Evolutionary conservation across 495 filamentous ascomycete species (phyloP).

Genomic region (Neurospora sp.): DNA sequence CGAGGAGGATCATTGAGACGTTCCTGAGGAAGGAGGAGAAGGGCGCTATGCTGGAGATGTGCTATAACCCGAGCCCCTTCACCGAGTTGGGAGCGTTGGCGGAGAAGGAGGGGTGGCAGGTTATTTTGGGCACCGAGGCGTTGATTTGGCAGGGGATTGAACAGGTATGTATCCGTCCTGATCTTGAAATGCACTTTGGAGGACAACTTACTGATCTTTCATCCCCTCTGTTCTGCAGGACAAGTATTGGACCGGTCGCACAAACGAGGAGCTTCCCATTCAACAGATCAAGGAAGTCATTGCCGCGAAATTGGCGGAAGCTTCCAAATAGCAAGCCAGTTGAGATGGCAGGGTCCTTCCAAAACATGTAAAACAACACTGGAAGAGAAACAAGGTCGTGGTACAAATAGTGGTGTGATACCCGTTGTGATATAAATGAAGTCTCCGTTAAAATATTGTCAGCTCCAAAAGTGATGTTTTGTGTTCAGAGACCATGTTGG

Average conservation of each 20-base stretch:
- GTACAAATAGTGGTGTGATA: not conserved
- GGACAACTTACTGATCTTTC: not conserved
- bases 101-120: conserved; percentile 50
- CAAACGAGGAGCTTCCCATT: conserved; percentile 44
- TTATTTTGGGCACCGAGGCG: conserved; percentile 59
- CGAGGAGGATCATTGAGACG: conserved; percentile 44
- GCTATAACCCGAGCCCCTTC: conserved; percentile 60
- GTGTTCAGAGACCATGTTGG: not conserved
- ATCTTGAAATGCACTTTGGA: not conserved
- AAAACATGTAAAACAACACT: not conserved
- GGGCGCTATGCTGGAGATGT: conserved; percentile 69
- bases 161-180: conserved; percentile 28
- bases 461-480: not conserved
- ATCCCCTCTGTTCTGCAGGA: conserved; percentile 17
- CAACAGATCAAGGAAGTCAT: conserved; percentile 42
- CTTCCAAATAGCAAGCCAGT: conserved; percentile 6
- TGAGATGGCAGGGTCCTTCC: not conserved
- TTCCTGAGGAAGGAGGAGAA: conserved; percentile 42
- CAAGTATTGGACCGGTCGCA: conserved; percentile 49
- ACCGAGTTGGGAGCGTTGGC: conserved; percentile 52
- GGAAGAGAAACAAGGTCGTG: not conserved
- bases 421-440: not conserved
- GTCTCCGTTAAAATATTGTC: not conserved
- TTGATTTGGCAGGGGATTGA: conserved; percentile 69
- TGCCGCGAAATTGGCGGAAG: conserved; percentile 23